Base-by-base conservation (phyloP, 2,329 filamentous ascomycete genomes). In the Verticillium zaregamsianum region DNA sequence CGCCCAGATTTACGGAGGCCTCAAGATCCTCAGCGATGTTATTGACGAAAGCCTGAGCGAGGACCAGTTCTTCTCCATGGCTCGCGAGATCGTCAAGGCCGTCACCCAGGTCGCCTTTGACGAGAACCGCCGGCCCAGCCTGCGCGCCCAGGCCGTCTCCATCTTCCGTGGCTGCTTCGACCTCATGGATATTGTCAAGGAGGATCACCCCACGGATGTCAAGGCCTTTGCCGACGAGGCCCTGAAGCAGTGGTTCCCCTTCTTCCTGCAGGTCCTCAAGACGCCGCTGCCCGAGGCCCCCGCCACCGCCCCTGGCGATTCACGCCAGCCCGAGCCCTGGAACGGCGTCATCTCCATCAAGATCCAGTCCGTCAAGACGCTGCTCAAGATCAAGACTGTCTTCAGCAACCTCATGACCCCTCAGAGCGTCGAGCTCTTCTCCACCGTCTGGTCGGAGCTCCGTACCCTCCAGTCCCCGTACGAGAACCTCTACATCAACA, bases 21-120 rank as follows among this genome's bases (percentile, higher is more conserved):
- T 99, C 64, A 91, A 90, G 73, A 93, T 98, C 28, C 85, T 99
- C 55, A 83, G 86, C 67, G 94, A 98, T 75, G 82, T 99, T 55
- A 91, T 99, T 31, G 93, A 98, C 65, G 94, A 97, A 71, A 93
- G 92, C 67, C 85, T 99, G 74, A 96, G 89, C 71, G 94, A 98
- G 73, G 91, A 93, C 64, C 93, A 97, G 69, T 99, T 99, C 82
- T 97, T 98, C 75, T 85, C 85, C 62, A 91, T 96, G 68, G 95
- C 94, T 9, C 83, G 89, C 40, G 90, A 96, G 70, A 90, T 99
- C 62, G 88, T 97, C 71, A 90, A 89, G 69, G 88, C 90, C 58
- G 85, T 97, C 35, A 95, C 92, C 73, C 85, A 91, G 68, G 90
- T 97, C 40, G 92, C 93, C 15, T 82, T 91, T 61, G 91, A 91